Conservation (phyloP, 1,139 yeast species). For the Blastobotrys arbuscula region DNA sequence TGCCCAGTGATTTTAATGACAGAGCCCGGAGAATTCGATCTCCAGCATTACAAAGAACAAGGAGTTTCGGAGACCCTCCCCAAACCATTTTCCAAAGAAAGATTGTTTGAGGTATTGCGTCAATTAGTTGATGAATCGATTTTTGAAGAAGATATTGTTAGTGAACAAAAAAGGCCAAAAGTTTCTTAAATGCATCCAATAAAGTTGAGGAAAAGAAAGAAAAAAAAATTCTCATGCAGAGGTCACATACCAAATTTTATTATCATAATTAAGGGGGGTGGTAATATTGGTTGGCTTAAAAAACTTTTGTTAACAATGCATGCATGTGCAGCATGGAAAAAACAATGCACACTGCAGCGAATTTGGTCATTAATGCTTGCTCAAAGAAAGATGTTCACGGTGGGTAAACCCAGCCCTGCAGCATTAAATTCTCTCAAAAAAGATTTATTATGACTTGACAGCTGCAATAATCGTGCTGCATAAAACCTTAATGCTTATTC, state of each 20-base stretch:
- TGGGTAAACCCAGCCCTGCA: too few species aligned
- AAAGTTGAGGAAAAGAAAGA: background rate
- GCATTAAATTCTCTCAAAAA: too few species aligned
- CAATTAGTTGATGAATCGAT: background rate
- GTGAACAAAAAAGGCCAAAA: background rate
- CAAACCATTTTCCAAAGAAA: conserved; percentile 86
- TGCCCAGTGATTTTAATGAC: conserved; percentile 97
- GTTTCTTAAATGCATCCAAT: background rate
- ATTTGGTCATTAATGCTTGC: too few species aligned
- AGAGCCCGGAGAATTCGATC: conserved; percentile 5
- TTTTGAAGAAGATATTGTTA: background rate
- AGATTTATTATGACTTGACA: too few species aligned
- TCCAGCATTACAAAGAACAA: conserved; percentile 50
- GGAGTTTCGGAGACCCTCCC: conserved; percentile 92
- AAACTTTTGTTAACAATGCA: too few species aligned
- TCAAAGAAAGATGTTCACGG: too few species aligned
- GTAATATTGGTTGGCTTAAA: too few species aligned
- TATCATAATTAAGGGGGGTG: too few species aligned
- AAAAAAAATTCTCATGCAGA: background rate
- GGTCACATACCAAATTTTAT: background rate
- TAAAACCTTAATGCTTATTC: too few species aligned
- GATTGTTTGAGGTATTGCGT: conserved; percentile 47
- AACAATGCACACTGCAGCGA: too few species aligned
- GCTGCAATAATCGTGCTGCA: too few species aligned
- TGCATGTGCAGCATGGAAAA: too few species aligned